These are phyloP conservation scores for Mallotus repandus DNA, from an alignment of 441 rosid genomes.

Conservation along the genomic window DNA sequence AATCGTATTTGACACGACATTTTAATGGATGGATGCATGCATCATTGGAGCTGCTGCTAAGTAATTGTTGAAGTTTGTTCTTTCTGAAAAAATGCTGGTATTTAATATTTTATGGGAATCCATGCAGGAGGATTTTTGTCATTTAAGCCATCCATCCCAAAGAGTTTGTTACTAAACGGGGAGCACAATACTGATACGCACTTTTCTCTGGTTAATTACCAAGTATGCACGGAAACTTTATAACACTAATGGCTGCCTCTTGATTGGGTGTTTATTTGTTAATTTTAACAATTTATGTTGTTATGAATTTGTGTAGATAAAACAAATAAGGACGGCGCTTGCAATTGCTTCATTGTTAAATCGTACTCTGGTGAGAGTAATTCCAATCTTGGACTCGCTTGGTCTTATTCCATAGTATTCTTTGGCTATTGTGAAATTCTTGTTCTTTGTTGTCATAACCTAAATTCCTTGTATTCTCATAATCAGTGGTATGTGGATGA, in stretches of 20 bases:
- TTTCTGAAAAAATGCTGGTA: slow-evolving; percentile 13
- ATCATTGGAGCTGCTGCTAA: not conserved
- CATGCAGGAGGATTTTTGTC: slow-evolving; percentile 88
- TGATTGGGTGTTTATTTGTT: not conserved
- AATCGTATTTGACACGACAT: not conserved
- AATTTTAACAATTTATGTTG: slow-evolving; percentile 28
- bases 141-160: slow-evolving; percentile 87
- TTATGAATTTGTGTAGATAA: slow-evolving; percentile 53
- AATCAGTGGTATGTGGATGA: too few species aligned
- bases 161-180: slow-evolving; percentile 81
- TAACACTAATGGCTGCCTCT: slow-evolving; percentile 22
- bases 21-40: not conserved
- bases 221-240: slow-evolving; percentile 48
- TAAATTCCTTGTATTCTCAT: not conserved
- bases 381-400: slow-evolving; percentile 10
- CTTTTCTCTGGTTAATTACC: slow-evolving; percentile 79
- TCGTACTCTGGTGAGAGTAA: slow-evolving; percentile 82
- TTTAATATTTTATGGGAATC: slow-evolving; percentile 27
- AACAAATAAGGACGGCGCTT: slow-evolving; percentile 89
- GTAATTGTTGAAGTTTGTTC: slow-evolving; percentile 10
- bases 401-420: not conserved
- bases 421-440: not conserved
- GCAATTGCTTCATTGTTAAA: slow-evolving; percentile 84
- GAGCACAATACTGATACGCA: slow-evolving; percentile 75
- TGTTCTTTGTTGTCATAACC: not conserved